phyloP scores from a whole-genome alignment of 306 rosid genomes.

The Abrus precatorius region DNA sequence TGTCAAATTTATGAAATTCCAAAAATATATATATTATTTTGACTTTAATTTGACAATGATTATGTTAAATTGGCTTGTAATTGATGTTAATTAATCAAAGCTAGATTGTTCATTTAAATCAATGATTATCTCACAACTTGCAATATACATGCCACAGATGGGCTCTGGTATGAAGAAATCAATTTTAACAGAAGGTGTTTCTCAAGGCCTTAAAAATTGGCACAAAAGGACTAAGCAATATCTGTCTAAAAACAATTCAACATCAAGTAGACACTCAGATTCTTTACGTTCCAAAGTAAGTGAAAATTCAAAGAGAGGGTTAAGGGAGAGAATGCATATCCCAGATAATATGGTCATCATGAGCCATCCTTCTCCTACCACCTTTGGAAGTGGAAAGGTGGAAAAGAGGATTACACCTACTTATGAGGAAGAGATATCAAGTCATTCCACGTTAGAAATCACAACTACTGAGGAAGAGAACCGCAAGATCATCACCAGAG shows the following conservation, averaged over 20 bases:
- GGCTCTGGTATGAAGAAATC: conserved; percentile 68
- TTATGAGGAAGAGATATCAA: conserved; percentile 22
- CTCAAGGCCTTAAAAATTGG: conserved; percentile 68
- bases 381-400: conserved; percentile 37
- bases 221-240: conserved; percentile 55
- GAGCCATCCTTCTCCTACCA: conserved; percentile 1
- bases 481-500: conserved; percentile 43
- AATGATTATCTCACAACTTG: not conserved
- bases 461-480: conserved; percentile 41
- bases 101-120: not conserved
- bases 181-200: conserved; percentile 60
- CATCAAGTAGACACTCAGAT: conserved; percentile 5
- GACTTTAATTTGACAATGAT: too few relatives aligned
- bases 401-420: not conserved
- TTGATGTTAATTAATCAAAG: not conserved
- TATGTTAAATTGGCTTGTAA: not conserved
- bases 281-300: conserved; percentile 43
- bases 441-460: conserved; percentile 25
- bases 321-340: conserved; percentile 17
- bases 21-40: too few relatives aligned
- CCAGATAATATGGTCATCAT: not conserved
- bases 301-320: conserved; percentile 31
- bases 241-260: conserved; percentile 43
- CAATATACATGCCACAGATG: conserved; percentile 57
- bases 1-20: not conserved